These are phyloP conservation scores for Aspergillus bombycis DNA, from an alignment of 2,329 filamentous ascomycete species.

Conservation along the genomic window DNA sequence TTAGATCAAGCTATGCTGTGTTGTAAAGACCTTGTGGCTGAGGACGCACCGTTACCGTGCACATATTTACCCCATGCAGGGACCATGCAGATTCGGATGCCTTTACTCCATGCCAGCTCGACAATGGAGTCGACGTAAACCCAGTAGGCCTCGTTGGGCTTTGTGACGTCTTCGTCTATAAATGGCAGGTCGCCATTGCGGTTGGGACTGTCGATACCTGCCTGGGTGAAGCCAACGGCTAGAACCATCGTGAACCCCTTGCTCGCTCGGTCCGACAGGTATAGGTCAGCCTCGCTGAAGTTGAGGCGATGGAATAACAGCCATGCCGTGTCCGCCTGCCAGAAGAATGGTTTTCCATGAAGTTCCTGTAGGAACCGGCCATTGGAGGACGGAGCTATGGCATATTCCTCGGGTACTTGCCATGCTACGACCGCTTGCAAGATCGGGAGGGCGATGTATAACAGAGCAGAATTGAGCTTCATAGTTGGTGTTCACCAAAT, in stretches of 20 bases:
- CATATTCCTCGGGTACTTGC: not conserved
- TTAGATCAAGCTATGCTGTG: not conserved
- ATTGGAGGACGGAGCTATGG: not conserved
- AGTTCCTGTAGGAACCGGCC: not conserved
- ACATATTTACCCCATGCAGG: not conserved
- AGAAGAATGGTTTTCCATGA: not conserved
- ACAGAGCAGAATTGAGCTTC: not conserved
- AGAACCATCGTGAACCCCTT: not conserved
- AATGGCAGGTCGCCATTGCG: not conserved
- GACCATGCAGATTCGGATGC: not conserved
- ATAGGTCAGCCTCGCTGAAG: not conserved
- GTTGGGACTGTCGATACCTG: not conserved
- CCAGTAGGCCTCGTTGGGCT: not conserved
- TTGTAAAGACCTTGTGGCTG: too few species aligned
- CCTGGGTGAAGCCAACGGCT: not conserved
- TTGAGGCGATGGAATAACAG: not conserved
- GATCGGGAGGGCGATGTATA: not conserved
- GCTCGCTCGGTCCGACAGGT: not conserved
- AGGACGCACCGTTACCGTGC: not conserved
- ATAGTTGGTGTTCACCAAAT: not conserved
- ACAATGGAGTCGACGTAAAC: not conserved
- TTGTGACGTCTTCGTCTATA: not conserved
- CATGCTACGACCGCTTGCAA: not conserved
- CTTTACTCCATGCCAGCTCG: not conserved
- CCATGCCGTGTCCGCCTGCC: not conserved